Base-by-base conservation (phyloP, 139 green algal genomes). In the Chlorella sorokiniana region DNA sequence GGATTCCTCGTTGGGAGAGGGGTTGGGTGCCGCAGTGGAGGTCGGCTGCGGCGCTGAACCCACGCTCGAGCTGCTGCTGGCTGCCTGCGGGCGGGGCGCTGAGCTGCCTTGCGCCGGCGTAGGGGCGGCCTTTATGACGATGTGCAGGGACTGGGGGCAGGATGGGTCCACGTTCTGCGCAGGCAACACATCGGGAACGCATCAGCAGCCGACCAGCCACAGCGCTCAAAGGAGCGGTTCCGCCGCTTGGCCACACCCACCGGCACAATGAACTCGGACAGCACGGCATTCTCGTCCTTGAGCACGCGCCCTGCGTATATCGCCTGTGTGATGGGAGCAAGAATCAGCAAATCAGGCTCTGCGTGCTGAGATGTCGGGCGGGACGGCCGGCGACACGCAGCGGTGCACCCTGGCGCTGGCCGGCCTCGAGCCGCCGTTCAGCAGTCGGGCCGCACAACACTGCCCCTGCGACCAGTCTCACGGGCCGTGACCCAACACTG, bases 261-360 rank as follows among this genome's bases (percentile, higher is more conserved):
- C 70, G 78, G 54, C 22, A 62, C 37, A 1, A 89, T 27, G 31
- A 89, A 77, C 16, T 62, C 35, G 4, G 71, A 79, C 14, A 89
- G 69, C 33, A 67, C 33, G 3, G 48, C 62, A n/a, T 76, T 62
- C 25, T 89, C 70, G 10, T 91, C 82, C 75, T 91, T 91, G 1
- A 94, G 81, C 23, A 94, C 91, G 67, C 87, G 90, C 37, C 91
- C 91, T 3, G 67, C 91, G 69, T 92, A 93, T 0, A 94, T 92
- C 20, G 93, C 70, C 90, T 94, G 91, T 72, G 56, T 0, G 35
- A 31, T 29, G 69, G 29, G 16, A 62, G 44, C 14, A 22, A 33
- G 63, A 27, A 33, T 41, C 29, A 33, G 42, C 14, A 1, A 56
- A 72, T 56, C 22, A 69, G 40, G n/a, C n/a, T 7, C 59, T 37